A percentile compares a stretch with the other conserved stretches of the same genome.
phyloP scores from a whole-genome alignment of 495 filamentous ascomycete species.

The Ramalina intermedia region DNA sequence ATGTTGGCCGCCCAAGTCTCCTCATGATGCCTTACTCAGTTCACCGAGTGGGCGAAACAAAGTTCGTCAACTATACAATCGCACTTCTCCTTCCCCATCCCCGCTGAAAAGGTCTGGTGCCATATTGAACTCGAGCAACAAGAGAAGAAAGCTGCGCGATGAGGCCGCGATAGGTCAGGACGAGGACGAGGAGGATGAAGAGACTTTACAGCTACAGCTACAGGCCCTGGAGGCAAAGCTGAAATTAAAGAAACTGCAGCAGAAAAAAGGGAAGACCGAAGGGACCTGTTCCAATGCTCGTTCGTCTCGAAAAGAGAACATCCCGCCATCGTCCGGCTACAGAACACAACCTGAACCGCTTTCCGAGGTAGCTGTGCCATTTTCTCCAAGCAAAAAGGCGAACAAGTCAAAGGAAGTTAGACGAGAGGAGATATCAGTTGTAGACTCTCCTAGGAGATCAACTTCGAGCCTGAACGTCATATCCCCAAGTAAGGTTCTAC shows the following conservation, averaged over 20 bases:
- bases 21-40: constrained; percentile 67
- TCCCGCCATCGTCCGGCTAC: constrained; percentile 1
- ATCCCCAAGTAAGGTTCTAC: constrained; percentile 63
- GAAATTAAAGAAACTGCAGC: constrained; percentile 77
- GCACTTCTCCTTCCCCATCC: constrained; percentile 49
- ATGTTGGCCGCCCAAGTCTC: constrained; percentile 79
- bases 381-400: constrained; percentile 1
- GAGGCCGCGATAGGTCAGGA: constrained; percentile 24
- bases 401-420: constrained; percentile 54
- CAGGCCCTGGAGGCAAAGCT: constrained; percentile 75
- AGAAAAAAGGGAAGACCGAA: constrained; percentile 28
- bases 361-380: background rate
- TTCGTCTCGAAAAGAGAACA: constrained; percentile 9
- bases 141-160: constrained; percentile 14
- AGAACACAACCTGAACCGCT: background rate
- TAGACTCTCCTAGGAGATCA: constrained; percentile 54
- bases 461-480: constrained; percentile 35
- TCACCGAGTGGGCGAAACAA: constrained; percentile 67
- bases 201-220: constrained; percentile 68
- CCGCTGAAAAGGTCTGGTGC: constrained; percentile 40
- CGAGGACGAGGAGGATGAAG: constrained; percentile 76
- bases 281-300: constrained; percentile 6
- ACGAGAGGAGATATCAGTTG: background rate
- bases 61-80: constrained; percentile 47
- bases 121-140: constrained; percentile 24